These are phyloP conservation scores for Allium sativum DNA, from an alignment of 106 monocot genomes.

Conservation along the genomic window DNA sequence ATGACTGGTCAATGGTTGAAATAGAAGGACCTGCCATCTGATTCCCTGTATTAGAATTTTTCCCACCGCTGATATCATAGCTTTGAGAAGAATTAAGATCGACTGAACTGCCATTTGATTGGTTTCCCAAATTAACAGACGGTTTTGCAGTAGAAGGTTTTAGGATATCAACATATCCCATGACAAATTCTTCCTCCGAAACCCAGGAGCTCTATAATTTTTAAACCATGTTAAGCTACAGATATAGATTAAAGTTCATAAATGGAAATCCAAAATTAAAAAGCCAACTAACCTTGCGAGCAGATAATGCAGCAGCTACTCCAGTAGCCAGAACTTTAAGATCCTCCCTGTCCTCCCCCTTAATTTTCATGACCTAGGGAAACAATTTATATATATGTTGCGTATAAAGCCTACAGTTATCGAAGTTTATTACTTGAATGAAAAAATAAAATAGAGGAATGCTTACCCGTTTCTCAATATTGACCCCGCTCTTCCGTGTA, in stretches of 20 bases:
- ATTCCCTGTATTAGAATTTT: conserved; percentile 20
- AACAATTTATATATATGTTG: no score
- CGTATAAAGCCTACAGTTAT: neutral
- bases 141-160: conserved; percentile 7
- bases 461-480: conserved; percentile 87
- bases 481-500: conserved; percentile 73
- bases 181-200: conserved; percentile 90
- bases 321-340: conserved; percentile 95
- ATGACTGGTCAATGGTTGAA: conserved; percentile 35
- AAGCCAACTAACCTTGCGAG: conserved; percentile 71
- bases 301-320: conserved; percentile 90
- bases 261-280: neutral
- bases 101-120: conserved; percentile 21
- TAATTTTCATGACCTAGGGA: conserved; percentile 77
- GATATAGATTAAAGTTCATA: neutral
- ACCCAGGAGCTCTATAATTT: conserved; percentile 73
- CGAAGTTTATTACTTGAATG: neutral
- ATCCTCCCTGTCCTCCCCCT: conserved; percentile 90
- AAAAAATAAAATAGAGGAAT: conserved; percentile 7
- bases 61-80: conserved; percentile 16
- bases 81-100: conserved; percentile 7
- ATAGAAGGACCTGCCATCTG: conserved; percentile 17
- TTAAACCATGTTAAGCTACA: neutral
- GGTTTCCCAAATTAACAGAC: no score
- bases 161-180: conserved; percentile 68